Percentiles rank a stretch among this genome's conserved stretches.
These are phyloP conservation scores for Trichosporon ovoides DNA, from an alignment of 1,284 basidiomycete genomes.

Conservation along the genomic window DNA sequence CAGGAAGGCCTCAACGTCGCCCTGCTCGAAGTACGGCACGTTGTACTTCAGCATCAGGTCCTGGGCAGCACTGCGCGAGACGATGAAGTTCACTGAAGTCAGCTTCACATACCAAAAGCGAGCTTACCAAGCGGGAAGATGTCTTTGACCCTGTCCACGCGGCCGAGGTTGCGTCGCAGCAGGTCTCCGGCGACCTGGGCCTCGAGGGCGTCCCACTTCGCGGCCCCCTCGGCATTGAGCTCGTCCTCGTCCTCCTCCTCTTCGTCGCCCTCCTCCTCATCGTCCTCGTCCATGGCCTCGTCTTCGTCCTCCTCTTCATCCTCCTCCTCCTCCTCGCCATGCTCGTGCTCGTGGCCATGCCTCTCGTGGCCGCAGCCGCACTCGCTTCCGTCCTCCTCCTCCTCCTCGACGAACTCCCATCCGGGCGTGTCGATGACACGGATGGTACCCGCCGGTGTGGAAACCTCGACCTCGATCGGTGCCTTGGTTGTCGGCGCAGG, in stretches of 20 bases:
- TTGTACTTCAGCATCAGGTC: slow-evolving; percentile 86
- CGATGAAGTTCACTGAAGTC: slow-evolving; percentile 62
- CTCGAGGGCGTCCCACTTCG: slow-evolving; percentile 51
- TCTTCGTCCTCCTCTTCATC: slow-evolving; percentile 28
- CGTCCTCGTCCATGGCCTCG: slow-evolving; percentile 24
- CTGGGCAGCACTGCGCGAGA: slow-evolving; percentile 68
- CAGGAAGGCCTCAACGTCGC: slow-evolving; percentile 71
- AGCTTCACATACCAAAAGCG: not conserved
- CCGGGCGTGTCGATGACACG: slow-evolving; percentile 79
- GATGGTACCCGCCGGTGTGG: slow-evolving; percentile 50
- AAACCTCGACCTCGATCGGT: slow-evolving; percentile 58
- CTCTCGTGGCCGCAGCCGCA: not conserved
- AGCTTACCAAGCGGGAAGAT: slow-evolving; percentile 65
- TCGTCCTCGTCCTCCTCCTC: slow-evolving; percentile 35
- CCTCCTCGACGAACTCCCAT: slow-evolving; percentile 56
- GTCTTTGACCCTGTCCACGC: slow-evolving; percentile 84
- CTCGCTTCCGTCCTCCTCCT: slow-evolving; percentile 26
- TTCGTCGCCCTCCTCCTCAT: slow-evolving; percentile 6
- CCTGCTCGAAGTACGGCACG: slow-evolving; percentile 73
- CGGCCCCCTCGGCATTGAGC: slow-evolving; percentile 49
- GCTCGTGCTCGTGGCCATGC: slow-evolving; percentile 26
- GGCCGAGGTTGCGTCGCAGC: slow-evolving; percentile 71
- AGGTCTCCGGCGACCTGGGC: slow-evolving; percentile 61
- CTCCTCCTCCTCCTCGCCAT: slow-evolving; percentile 23
- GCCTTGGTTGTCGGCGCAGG: slow-evolving; percentile 65